phyloP scores from a whole-genome alignment of 2,329 filamentous ascomycete genomes.

The Scytalidium lignicola region DNA sequence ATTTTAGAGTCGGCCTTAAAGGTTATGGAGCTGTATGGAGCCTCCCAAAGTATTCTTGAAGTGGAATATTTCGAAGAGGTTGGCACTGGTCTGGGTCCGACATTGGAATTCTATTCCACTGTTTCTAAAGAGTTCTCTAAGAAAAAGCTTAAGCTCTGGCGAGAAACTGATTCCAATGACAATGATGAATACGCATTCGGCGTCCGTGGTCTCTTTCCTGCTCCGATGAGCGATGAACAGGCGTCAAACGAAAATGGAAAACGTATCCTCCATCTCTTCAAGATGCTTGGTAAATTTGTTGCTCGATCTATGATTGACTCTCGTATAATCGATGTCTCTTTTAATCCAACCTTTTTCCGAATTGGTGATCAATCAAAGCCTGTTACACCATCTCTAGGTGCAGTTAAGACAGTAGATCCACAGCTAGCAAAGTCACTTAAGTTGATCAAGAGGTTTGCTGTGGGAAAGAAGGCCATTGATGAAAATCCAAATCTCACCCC shows the following conservation, averaged over 20 bases:
- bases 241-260: slow-evolving; percentile 72
- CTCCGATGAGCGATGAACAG: slow-evolving; percentile 79
- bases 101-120: slow-evolving; percentile 95
- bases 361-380: slow-evolving; percentile 64
- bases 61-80: slow-evolving; percentile 99
- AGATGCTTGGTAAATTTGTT: slow-evolving; percentile 92
- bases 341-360: slow-evolving; percentile 97
- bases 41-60: slow-evolving; percentile 92
- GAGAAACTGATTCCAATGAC: slow-evolving; percentile 74
- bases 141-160: slow-evolving; percentile 95
- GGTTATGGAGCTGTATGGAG: slow-evolving; percentile 97
- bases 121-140: slow-evolving; percentile 97
- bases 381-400: slow-evolving; percentile 78
- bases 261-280: slow-evolving; percentile 83
- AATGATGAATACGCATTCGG: slow-evolving; percentile 80
- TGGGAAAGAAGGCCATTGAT: slow-evolving; percentile 77
- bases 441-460: slow-evolving; percentile 79
- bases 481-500: slow-evolving; percentile 61
- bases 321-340: slow-evolving; percentile 93
- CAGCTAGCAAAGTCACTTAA: slow-evolving; percentile 81
- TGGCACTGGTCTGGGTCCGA: slow-evolving; percentile 90
- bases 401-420: slow-evolving; percentile 84
- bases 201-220: slow-evolving; percentile 80
- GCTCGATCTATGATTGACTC: slow-evolving; percentile 98
- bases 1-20: slow-evolving; percentile 96